phyloP scores from a whole-genome alignment of 2,329 filamentous ascomycete genomes.

The Colletotrichum sp. region DNA sequence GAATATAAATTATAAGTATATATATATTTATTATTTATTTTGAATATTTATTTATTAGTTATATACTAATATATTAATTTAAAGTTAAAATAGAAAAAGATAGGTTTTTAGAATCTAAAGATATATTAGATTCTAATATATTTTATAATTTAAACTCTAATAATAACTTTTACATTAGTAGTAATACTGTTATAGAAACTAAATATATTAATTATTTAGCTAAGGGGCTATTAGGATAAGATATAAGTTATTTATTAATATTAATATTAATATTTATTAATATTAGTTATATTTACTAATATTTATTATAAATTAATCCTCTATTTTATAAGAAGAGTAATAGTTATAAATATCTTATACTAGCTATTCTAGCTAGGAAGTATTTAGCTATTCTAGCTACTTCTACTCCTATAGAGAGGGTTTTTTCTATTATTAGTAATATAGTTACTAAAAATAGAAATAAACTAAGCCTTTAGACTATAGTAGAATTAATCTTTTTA shows the following conservation, averaged over 20 bases:
- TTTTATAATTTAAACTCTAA: not conserved
- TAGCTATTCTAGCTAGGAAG: not conserved
- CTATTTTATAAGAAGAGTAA: not conserved
- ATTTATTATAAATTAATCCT: not conserved
- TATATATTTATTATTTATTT: not conserved
- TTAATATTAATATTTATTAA: not conserved
- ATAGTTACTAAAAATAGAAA: not conserved
- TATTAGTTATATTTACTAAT: not conserved
- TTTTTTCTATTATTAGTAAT: not conserved
- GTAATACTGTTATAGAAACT: not conserved
- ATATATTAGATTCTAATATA: not conserved
- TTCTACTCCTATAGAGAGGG: not conserved
- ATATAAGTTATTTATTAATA: not conserved
- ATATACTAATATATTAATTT: not conserved
- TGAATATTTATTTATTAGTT: not conserved
- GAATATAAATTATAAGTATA: not conserved
- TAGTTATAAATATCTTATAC: not conserved
- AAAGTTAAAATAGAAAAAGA: not conserved
- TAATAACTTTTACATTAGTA: not conserved
- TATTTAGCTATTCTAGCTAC: conserved; percentile 21
- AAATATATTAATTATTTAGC: not conserved
- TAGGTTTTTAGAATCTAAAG: not conserved
- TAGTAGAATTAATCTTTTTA: not conserved
- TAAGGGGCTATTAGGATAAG: not conserved
- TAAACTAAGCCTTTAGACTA: not conserved